Conservation (phyloP, 768 basidiomycete genomes). For the Peribolospora baueri region DNA sequence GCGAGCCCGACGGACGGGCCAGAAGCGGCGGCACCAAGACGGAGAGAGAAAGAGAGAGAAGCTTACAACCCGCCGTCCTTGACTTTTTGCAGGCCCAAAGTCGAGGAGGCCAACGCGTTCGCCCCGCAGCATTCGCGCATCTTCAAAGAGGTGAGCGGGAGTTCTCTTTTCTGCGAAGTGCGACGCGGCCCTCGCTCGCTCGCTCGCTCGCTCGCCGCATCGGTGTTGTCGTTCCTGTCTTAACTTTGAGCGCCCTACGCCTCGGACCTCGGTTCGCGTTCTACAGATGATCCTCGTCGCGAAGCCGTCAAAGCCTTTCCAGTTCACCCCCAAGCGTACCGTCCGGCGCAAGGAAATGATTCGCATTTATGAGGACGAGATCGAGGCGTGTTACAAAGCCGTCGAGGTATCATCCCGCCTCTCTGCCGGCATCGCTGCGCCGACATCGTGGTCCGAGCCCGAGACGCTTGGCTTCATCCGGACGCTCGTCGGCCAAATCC, state of each 20-base stretch:
- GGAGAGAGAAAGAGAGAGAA: too few species aligned
- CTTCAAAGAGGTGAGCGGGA: too few species aligned
- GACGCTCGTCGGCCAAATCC: not conserved
- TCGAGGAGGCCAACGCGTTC: slow-evolving; percentile 13
- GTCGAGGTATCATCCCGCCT: slow-evolving; percentile 19
- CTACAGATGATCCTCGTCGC: slow-evolving; percentile 13
- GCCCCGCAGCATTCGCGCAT: slow-evolving; percentile 15
- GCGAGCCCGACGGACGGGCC: too few species aligned
- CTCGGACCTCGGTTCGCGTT: too few species aligned
- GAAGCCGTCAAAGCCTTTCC: slow-evolving; percentile 11
- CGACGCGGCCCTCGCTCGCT: too few species aligned
- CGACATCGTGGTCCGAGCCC: too few species aligned
- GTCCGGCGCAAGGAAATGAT: slow-evolving; percentile 5
- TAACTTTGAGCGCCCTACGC: too few species aligned
- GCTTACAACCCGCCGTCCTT: not conserved
- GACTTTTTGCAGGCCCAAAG: slow-evolving; percentile 6
- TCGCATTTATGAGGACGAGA: slow-evolving; percentile 23
- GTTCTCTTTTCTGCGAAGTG: slow-evolving; percentile 9
- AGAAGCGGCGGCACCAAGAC: too few species aligned
- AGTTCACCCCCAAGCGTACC: slow-evolving; percentile 8
- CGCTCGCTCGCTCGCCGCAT: too few species aligned
- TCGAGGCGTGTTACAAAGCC: slow-evolving; percentile 20
- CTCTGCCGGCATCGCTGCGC: too few species aligned
- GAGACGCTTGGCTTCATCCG: slow-evolving; percentile 3
- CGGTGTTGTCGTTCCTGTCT: too few species aligned